Percentiles rank a stretch among this genome's conserved stretches.
Conservation (phyloP, 208 protist genomes). For the Leishmania aethiopica region DNA sequence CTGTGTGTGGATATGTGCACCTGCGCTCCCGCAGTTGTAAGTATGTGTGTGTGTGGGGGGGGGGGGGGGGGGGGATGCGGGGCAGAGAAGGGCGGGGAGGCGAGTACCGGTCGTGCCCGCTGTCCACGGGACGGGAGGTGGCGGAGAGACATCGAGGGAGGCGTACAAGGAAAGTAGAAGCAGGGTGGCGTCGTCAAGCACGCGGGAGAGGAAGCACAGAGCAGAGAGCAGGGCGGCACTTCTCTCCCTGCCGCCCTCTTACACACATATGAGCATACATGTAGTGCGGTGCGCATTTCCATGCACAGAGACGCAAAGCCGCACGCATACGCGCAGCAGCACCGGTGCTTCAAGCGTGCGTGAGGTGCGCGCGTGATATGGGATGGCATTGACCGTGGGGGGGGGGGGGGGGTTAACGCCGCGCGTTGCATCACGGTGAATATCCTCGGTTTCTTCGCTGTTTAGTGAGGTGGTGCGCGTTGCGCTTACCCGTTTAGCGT, state of each 20-base stretch:
- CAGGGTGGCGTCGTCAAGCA: background rate
- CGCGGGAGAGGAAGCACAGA: conserved; percentile 1
- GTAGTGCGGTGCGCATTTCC: background rate
- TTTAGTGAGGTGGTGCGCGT: background rate
- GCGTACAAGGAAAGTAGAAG: background rate
- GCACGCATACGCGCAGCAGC: background rate
- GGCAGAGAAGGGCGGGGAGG: background rate
- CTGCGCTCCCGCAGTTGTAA: too few relatives aligned
- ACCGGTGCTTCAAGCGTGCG: background rate
- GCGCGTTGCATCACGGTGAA: background rate
- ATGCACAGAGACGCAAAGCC: background rate
- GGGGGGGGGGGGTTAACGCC: background rate
- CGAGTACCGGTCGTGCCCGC: background rate
- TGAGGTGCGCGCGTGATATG: background rate
- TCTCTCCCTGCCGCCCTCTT: background rate
- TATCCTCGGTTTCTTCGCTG: background rate
- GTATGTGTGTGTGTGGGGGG: background rate
- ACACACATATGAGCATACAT: background rate
- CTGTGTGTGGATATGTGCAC: background rate
- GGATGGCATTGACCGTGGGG: background rate
- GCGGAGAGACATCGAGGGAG: background rate
- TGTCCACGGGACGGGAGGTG: background rate
- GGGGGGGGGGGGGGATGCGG: background rate
- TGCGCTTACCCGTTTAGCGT: conserved; percentile 3
- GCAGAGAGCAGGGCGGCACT: background rate